Conservation (phyloP, 2,329 filamentous ascomycete species). For the Trichoderma guizhouense region DNA sequence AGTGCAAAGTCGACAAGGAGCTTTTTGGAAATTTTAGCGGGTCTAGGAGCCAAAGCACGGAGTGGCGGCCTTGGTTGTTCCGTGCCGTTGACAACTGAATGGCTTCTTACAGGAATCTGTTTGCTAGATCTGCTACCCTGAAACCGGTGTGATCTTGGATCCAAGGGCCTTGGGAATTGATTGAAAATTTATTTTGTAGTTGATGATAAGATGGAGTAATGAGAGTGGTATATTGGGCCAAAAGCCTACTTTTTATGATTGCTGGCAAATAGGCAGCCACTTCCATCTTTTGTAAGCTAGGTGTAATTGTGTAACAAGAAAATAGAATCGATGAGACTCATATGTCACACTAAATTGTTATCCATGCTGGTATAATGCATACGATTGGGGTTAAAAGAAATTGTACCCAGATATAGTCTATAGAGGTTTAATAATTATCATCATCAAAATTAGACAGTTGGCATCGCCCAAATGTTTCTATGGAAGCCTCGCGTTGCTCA, state of each 20-base stretch:
- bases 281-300: neutral
- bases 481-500: neutral
- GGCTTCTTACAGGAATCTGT: neutral
- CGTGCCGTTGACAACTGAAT: neutral
- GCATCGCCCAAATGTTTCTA: neutral
- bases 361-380: neutral
- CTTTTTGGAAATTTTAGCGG: slow-evolving; percentile 19
- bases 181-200: neutral
- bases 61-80: slow-evolving; percentile 7
- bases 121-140: neutral
- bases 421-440: no score
- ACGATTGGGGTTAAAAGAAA: neutral
- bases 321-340: neutral
- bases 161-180: neutral
- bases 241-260: neutral
- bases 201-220: neutral
- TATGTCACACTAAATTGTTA: neutral
- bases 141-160: neutral
- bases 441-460: neutral
- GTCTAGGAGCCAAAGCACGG: neutral
- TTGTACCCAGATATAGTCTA: neutral
- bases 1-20: slow-evolving; percentile 12
- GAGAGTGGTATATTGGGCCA: neutral
- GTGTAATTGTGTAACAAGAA: neutral
- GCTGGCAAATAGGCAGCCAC: neutral